These are phyloP conservation scores for Alternaria arbusti DNA, from an alignment of 2,329 filamentous ascomycete genomes.

Conservation along the genomic window DNA sequence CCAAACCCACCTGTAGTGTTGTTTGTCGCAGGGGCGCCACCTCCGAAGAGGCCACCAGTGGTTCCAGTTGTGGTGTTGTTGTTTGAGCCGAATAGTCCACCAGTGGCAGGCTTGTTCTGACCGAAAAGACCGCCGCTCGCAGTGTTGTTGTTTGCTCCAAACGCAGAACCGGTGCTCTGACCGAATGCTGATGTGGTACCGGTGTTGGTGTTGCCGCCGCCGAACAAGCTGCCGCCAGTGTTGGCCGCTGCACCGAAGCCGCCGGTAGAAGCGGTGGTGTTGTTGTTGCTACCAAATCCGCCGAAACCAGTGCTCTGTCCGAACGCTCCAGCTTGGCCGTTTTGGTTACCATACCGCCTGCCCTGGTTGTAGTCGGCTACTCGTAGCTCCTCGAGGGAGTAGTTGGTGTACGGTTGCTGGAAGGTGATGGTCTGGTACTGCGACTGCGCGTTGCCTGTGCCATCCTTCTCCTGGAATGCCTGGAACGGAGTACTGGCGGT, in stretches of 20 bases:
- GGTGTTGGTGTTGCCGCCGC: slow-evolving; percentile 43
- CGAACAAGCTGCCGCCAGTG: slow-evolving; percentile 54
- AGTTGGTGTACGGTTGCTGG: slow-evolving; percentile 83
- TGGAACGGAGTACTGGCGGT: slow-evolving; percentile 71
- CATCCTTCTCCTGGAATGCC: slow-evolving; percentile 76
- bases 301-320: slow-evolving; percentile 68
- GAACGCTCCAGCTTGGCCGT: slow-evolving; percentile 82
- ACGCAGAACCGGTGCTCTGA: slow-evolving; percentile 36
- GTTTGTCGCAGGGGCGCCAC: slow-evolving; percentile 25
- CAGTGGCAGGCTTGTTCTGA: slow-evolving; percentile 44
- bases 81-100: slow-evolving; percentile 48
- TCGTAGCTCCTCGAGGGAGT: slow-evolving; percentile 74
- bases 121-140: slow-evolving; percentile 42
- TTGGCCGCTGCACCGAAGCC: slow-evolving; percentile 57
- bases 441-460: slow-evolving; percentile 59
- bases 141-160: slow-evolving; percentile 36
- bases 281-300: slow-evolving; percentile 51
- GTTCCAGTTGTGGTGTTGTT: slow-evolving; percentile 35
- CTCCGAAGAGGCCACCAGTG: slow-evolving; percentile 45
- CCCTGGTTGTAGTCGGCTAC: slow-evolving; percentile 88
- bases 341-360: slow-evolving; percentile 80
- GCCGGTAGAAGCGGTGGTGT: slow-evolving; percentile 39
- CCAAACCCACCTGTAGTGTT: slow-evolving; percentile 38
- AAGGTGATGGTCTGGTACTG: slow-evolving; percentile 82
- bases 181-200: slow-evolving; percentile 44